Conservation (phyloP, 23 red algal genomes). For the Gracilaria vermiculophylla region DNA sequence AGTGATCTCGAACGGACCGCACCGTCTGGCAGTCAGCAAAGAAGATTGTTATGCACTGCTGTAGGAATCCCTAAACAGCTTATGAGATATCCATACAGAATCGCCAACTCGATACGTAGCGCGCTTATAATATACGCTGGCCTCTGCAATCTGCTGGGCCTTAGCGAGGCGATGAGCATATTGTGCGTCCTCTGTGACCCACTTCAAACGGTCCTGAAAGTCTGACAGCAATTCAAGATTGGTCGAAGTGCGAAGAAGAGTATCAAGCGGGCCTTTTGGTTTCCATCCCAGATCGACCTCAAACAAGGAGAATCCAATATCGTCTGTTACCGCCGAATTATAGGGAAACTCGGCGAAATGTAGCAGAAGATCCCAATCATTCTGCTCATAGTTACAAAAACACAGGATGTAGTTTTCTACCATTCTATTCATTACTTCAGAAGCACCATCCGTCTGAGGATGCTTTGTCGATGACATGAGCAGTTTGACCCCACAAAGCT, state of each 20-base stretch:
- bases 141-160: neutral
- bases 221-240: neutral
- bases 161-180: neutral
- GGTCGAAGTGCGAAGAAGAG: neutral
- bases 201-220: neutral
- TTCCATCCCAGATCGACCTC: slow-evolving; percentile 38
- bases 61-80: no score
- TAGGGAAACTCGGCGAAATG: slow-evolving; percentile 16
- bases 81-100: neutral
- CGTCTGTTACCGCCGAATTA: slow-evolving; percentile 7
- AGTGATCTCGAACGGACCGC: neutral
- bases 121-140: neutral
- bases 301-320: neutral
- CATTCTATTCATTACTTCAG: slow-evolving; percentile 29
- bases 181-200: neutral
- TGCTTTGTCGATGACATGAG: neutral
- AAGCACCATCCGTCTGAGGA: slow-evolving; percentile 13
- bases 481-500: neutral
- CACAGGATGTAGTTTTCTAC: neutral
- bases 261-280: neutral
- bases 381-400: neutral
- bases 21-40: no score
- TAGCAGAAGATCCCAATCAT: slow-evolving; percentile 26
- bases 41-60: no score
- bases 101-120: neutral